Base-by-base conservation (phyloP, 768 basidiomycete species). In the Cyathus striatus region DNA sequence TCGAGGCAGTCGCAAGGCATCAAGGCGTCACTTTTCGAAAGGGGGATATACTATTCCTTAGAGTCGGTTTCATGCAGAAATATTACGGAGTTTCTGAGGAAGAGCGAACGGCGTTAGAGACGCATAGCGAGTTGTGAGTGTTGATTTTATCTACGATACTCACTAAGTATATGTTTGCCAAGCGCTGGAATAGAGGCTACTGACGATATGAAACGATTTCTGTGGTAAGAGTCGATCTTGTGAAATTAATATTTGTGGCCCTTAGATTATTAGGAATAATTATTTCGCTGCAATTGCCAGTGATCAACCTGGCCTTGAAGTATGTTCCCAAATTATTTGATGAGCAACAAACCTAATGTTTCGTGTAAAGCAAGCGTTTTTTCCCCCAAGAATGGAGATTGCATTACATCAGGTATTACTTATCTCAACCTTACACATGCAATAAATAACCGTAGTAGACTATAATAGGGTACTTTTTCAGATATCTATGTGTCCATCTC, bases 231-330 rank as follows among this genome's bases (percentile, higher is more conserved):
- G 26, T 45, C n/a, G n/a, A n/a, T n/a, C n/a, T n/a, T n/a, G n/a
- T n/a, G n/a, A 18, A 12, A 36, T 12, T 36, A 9, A 18, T 9
- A 10, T 10, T 12, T 30, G 9, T 30, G n/a, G n/a, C 27, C 7
- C 7, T 9, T 30, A 7, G 36, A 30, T n/a, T 7, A n/a, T 18
- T 38, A 35, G 83, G 83, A 71, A 86, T 58, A 84, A 83, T 56
- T 83, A 85, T 55, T 86, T 86, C 54, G 76, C 83, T 1, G 81
- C 82, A 4, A 54, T 83, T 23, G 82, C 81, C 7, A 81, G 81
- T 24, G 83, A 85, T 62, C 78, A 81, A 46, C 83, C 83, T 14
- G 59, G 78, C 3, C 56, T 86, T 35, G 83, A 85, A 74, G 79
- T 79, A 33, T 23, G 60, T 45, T 30, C 27, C 27, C n/a, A n/a